These are phyloP conservation scores for Fusarium oligoseptatum DNA, from an alignment of 2,329 filamentous ascomycete genomes.

Conservation along the genomic window DNA sequence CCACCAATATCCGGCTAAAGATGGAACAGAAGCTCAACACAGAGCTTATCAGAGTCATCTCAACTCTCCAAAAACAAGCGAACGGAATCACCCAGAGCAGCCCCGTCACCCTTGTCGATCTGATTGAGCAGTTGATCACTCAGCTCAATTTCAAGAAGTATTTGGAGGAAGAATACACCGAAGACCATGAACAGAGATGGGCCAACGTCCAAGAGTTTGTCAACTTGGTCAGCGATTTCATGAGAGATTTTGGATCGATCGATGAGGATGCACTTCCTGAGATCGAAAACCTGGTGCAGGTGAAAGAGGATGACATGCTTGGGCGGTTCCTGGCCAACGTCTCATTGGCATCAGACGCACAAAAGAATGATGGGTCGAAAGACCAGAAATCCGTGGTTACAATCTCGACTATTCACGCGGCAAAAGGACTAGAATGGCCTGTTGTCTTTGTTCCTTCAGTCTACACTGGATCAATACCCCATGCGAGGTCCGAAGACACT, in stretches of 20 bases:
- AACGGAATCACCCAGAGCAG: slow-evolving; percentile 45
- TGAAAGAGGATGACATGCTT: slow-evolving; percentile 73
- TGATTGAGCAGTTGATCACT: slow-evolving; percentile 68
- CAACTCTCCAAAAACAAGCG: slow-evolving; percentile 48
- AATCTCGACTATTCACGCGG: slow-evolving; percentile 95
- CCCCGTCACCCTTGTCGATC: slow-evolving; percentile 57
- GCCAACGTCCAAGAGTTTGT: slow-evolving; percentile 92
- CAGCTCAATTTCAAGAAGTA: slow-evolving; percentile 82
- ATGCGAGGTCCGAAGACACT: slow-evolving; percentile 85
- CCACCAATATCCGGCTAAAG: slow-evolving; percentile 62
- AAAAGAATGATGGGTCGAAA: slow-evolving; percentile 71
- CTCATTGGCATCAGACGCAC: slow-evolving; percentile 83
- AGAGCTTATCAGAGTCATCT: slow-evolving; percentile 61
- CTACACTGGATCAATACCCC: slow-evolving; percentile 91
- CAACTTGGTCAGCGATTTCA: slow-evolving; percentile 80
- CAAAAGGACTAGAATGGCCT: slow-evolving; percentile 97
- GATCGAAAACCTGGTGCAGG: slow-evolving; percentile 79
- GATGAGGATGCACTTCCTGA: slow-evolving; percentile 72
- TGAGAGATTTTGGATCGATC: slow-evolving; percentile 55
- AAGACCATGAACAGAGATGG: slow-evolving; percentile 85
- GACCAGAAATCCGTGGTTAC: slow-evolving; percentile 77
- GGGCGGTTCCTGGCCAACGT: slow-evolving; percentile 91
- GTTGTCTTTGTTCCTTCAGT: slow-evolving; percentile 92
- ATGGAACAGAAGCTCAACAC: slow-evolving; percentile 67
- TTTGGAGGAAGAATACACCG: slow-evolving; percentile 76